Percentiles rank a stretch among this genome's conserved stretches.
Conservation (phyloP, 768 basidiomycete genomes). For the Calocera cornea region DNA sequence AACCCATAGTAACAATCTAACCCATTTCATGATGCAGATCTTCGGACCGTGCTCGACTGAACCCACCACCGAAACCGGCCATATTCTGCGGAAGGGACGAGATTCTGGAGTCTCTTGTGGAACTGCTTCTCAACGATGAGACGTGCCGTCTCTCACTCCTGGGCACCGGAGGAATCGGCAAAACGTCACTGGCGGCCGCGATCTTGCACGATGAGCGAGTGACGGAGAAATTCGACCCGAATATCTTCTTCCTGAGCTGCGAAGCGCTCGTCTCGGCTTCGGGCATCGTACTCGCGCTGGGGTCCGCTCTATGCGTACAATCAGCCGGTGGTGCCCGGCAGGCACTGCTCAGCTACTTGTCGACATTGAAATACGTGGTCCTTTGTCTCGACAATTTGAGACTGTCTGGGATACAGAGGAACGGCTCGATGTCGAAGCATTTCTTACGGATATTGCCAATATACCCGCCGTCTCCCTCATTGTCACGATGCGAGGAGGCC, state of each 20-base stretch:
- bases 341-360: too few species aligned
- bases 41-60: too few species aligned
- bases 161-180: conserved; percentile 30
- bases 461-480: conserved; percentile 23
- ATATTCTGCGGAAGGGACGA: conserved; percentile 13
- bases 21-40: too few species aligned
- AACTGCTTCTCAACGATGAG: conserved; percentile 5
- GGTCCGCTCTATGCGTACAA: conserved; percentile 17
- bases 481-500: conserved; percentile 23
- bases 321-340: not conserved
- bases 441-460: conserved; percentile 18
- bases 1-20: too few species aligned
- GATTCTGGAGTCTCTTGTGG: conserved; percentile 8
- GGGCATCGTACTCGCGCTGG: conserved; percentile 21
- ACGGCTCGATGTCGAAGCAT: conserved; percentile 17
- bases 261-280: conserved; percentile 20
- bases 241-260: conserved; percentile 27
- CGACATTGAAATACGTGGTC: conserved; percentile 12
- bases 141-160: conserved; percentile 14
- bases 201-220: conserved; percentile 21
- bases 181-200: conserved; percentile 27
- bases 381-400: conserved; percentile 32
- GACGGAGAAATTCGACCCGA: conserved; percentile 17
- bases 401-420: conserved; percentile 26
- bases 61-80: conserved; percentile 10